phyloP scores from a whole-genome alignment of 1,284 basidiomycete genomes.

The Microbotryum silenes-acaulis region DNA sequence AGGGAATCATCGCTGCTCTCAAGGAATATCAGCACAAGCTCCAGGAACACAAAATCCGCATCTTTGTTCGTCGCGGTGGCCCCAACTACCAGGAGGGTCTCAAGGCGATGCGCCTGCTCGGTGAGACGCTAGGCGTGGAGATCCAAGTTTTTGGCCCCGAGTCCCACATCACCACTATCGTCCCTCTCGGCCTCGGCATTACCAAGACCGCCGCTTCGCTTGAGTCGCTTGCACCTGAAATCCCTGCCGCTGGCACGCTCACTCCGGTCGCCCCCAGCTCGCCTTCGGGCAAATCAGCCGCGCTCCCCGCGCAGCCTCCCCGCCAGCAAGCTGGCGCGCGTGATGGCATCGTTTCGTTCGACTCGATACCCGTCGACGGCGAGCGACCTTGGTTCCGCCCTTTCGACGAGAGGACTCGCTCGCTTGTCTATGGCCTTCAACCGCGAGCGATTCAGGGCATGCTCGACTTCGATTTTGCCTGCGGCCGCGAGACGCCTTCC shows the following conservation, averaged over 20 bases:
- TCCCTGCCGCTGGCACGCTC: constrained; percentile 17
- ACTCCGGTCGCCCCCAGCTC: constrained; percentile 24
- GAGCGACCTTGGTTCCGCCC: constrained; percentile 71
- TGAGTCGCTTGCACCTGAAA: constrained; percentile 12
- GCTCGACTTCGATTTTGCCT: constrained; percentile 99
- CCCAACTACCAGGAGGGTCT: constrained; percentile 99
- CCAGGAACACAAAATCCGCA: constrained; percentile 75
- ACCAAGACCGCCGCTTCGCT: constrained; percentile 41
- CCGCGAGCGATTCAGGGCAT: constrained; percentile 99
- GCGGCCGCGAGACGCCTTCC: constrained; percentile 83
- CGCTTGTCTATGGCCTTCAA: constrained; percentile 96
- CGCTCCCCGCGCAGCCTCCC: constrained; percentile 37
- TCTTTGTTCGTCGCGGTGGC: constrained; percentile 95
- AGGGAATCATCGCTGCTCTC: constrained; percentile 96
- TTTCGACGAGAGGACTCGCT: constrained; percentile 85
- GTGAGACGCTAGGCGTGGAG: constrained; percentile 92
- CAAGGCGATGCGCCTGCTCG: constrained; percentile 96
- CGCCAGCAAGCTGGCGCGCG: constrained; percentile 39
- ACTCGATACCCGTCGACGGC: constrained; percentile 55
- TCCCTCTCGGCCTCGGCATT: constrained; percentile 85
- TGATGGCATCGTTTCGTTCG: constrained; percentile 43
- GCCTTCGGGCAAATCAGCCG: constrained; percentile 11
- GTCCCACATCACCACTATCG: constrained; percentile 97
- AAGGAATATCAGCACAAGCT: constrained; percentile 86
- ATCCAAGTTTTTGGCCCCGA: constrained; percentile 92